phyloP scores from a whole-genome alignment of 805 yeast genomes.

The Citeromyces matritensis region DNA sequence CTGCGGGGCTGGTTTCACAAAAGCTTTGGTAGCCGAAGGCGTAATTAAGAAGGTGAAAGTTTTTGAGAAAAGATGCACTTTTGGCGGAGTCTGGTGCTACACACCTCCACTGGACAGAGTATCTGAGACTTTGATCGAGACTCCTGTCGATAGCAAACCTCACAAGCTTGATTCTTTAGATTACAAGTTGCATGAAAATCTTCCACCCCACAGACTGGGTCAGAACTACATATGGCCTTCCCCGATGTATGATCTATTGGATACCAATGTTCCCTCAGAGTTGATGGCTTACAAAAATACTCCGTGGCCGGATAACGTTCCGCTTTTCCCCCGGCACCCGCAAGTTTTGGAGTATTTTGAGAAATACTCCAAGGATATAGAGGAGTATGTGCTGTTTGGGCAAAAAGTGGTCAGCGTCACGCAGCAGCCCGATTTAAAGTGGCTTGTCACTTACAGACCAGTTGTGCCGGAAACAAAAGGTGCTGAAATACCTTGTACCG shows the following conservation, averaged over 20 bases:
- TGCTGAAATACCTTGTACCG: slow-evolving; percentile 6
- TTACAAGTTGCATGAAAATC: background rate
- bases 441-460: slow-evolving; percentile 25
- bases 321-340: slow-evolving; percentile 38
- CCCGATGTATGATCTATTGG: slow-evolving; percentile 51
- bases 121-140: slow-evolving; percentile 13
- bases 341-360: slow-evolving; percentile 46
- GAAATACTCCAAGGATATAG: slow-evolving; percentile 29
- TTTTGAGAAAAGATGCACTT: slow-evolving; percentile 38
- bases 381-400: slow-evolving; percentile 21
- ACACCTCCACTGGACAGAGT: slow-evolving; percentile 7
- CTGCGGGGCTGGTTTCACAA: slow-evolving; percentile 49
- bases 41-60: slow-evolving; percentile 31
- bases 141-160: slow-evolving; percentile 3
- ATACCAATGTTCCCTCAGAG: slow-evolving; percentile 51
- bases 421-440: slow-evolving; percentile 12
- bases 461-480: slow-evolving; percentile 17
- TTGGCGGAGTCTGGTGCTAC: slow-evolving; percentile 80
- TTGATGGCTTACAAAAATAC: slow-evolving; percentile 51
- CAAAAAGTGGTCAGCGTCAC: slow-evolving; percentile 30
- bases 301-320: slow-evolving; percentile 29
- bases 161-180: background rate
- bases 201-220: slow-evolving; percentile 2
- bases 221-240: slow-evolving; percentile 23
- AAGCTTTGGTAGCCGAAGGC: slow-evolving; percentile 41